Conservation (phyloP, 306 rosid species). For the Spatholobus suberectus region DNA sequence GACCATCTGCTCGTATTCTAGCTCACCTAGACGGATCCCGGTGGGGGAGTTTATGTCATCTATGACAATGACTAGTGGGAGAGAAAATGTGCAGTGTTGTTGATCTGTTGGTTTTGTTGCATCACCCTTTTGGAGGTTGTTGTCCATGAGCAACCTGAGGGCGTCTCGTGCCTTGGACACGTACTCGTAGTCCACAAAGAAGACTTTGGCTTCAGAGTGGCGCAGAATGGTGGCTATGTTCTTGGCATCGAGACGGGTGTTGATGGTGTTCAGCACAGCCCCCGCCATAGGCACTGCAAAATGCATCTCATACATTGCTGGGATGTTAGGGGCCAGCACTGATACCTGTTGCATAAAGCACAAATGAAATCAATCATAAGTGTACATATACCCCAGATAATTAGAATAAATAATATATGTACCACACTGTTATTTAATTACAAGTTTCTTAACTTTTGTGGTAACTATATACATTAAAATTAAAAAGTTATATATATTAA, state of each 20-base stretch:
- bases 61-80: slow-evolving; percentile 76
- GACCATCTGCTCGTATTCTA: slow-evolving; percentile 79
- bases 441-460: no score
- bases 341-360: slow-evolving; percentile 60
- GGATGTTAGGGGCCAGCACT: slow-evolving; percentile 86
- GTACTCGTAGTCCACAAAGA: slow-evolving; percentile 79
- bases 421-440: no score
- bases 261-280: slow-evolving; percentile 76
- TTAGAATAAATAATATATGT: no score
- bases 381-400: neutral
- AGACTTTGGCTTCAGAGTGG: slow-evolving; percentile 77
- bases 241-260: slow-evolving; percentile 73
- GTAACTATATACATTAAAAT: no score
- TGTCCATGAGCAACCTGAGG: slow-evolving; percentile 49
- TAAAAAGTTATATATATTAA: no score
- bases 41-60: slow-evolving; percentile 84
- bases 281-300: slow-evolving; percentile 98
- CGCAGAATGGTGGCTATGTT: slow-evolving; percentile 78
- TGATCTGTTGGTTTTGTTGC: slow-evolving; percentile 9
- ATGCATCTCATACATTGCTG: slow-evolving; percentile 98
- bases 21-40: slow-evolving; percentile 66
- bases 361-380: neutral
- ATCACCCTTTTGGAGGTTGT: neutral
- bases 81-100: slow-evolving; percentile 25
- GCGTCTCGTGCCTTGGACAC: slow-evolving; percentile 64